Conservation (phyloP, 805 yeast species). For the Candida sphagnicola region DNA sequence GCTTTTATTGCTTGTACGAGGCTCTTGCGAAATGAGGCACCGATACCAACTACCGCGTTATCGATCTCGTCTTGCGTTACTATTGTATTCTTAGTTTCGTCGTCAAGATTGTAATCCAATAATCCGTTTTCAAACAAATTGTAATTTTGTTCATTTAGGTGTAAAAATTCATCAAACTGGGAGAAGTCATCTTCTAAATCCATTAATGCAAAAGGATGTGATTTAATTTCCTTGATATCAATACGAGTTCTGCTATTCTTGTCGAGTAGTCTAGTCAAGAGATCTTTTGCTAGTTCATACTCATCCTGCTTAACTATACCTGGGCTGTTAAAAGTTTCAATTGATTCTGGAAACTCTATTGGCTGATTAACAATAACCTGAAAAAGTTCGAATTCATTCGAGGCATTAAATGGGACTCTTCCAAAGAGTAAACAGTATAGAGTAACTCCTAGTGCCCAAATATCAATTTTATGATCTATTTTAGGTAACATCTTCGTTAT, state of each 20-base stretch:
- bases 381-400: constrained; percentile 80
- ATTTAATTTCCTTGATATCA: constrained; percentile 66
- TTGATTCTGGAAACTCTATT: constrained; percentile 51
- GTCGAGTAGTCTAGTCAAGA: constrained; percentile 56
- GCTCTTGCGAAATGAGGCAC: constrained; percentile 55
- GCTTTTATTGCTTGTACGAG: constrained; percentile 40
- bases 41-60: constrained; percentile 80
- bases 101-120: constrained; percentile 18
- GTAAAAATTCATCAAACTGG: constrained; percentile 31
- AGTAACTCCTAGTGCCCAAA: constrained; percentile 97
- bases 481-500: constrained; percentile 34
- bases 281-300: constrained; percentile 48
- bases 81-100: constrained; percentile 33
- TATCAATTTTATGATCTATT: constrained; percentile 81
- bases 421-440: constrained; percentile 87
- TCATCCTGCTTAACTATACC: constrained; percentile 40
- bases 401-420: constrained; percentile 82
- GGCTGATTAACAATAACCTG: constrained; percentile 68
- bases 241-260: constrained; percentile 70
- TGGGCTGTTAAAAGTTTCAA: constrained; percentile 34
- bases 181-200: constrained; percentile 36
- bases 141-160: constrained; percentile 19
- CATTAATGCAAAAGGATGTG: constrained; percentile 61
- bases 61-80: constrained; percentile 67
- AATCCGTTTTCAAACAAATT: constrained; percentile 9